A percentile compares a stretch with the other conserved stretches of the same genome.
Evolutionary conservation across 257 asterid genomes (phyloP).

Genomic region (Prunella vulgaris): DNA sequence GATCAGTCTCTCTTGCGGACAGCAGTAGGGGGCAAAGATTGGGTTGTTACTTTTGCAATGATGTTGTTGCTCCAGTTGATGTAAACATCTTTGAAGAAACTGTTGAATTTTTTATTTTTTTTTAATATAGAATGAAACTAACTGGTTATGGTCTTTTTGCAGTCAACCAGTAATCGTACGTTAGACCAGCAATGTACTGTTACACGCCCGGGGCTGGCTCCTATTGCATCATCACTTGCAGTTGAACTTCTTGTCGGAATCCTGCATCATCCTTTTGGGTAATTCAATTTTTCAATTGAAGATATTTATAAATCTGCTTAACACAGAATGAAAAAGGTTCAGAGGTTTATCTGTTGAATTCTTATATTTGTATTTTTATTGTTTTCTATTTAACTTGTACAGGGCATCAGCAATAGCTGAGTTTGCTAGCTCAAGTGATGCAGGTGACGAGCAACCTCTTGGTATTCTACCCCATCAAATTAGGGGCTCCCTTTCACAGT

Average conservation of each 20-base stretch:
- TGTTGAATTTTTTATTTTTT: background rate
- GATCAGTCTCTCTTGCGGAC: constrained; percentile 29
- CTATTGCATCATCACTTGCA: constrained; percentile 95
- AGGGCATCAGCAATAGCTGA: constrained; percentile 82
- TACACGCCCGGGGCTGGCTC: constrained; percentile 99
- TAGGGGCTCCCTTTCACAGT: constrained; percentile 84
- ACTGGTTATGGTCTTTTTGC: constrained; percentile 22
- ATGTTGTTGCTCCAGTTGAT: constrained; percentile 93
- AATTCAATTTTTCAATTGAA: constrained; percentile 3
- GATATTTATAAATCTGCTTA: background rate
- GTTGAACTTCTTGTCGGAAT: constrained; percentile 88
- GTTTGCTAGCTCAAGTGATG: constrained; percentile 49
- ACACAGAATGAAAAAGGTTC: background rate
- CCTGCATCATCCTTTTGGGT: constrained; percentile 90
- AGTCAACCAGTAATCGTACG: constrained; percentile 93
- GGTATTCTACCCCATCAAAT: constrained; percentile 96
- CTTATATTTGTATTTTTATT: background rate
- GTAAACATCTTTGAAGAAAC: constrained; percentile 37
- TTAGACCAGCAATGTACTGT: constrained; percentile 98
- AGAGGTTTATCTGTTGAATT: background rate
- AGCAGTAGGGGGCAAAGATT: constrained; percentile 42
- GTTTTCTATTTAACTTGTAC: constrained; percentile 12
- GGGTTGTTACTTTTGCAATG: constrained; percentile 97
- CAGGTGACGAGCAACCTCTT: constrained; percentile 60
- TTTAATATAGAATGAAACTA: background rate